Conservation (phyloP, 129 eudicot species). For the Solidago caesia region DNA sequence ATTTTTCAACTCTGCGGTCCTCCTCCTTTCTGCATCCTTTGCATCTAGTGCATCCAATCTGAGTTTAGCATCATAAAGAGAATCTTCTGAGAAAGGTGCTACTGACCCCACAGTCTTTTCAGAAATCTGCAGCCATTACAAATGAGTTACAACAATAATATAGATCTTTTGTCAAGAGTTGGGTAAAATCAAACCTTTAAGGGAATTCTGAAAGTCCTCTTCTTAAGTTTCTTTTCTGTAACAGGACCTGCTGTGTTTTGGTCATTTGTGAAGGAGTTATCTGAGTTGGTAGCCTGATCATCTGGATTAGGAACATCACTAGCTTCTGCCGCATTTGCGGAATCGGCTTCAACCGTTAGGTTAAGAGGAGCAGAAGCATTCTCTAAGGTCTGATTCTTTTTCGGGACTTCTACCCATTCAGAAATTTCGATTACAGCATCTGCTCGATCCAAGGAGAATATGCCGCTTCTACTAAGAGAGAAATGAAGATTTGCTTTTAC, state of each 20-base stretch:
- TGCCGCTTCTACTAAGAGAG: constrained; percentile 91
- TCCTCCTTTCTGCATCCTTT: constrained; percentile 91
- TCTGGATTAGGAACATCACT: constrained; percentile 41
- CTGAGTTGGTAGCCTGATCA: constrained; percentile 37
- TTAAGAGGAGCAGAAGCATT: constrained; percentile 70
- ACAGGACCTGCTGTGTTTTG: constrained; percentile 48
- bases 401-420: constrained; percentile 97
- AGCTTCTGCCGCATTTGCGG: constrained; percentile 47
- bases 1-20: constrained; percentile 94
- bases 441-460: constrained; percentile 80
- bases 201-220: constrained; percentile 83
- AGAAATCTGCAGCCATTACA: constrained; percentile 46
- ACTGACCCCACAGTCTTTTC: constrained; percentile 80
- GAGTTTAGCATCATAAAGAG: constrained; percentile 57
- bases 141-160: constrained; percentile 1
- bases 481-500: constrained; percentile 90
- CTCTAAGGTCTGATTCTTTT: constrained; percentile 74
- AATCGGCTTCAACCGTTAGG: constrained; percentile 48
- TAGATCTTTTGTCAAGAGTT: neutral
- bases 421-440: constrained; percentile 94
- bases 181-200: constrained; percentile 51
- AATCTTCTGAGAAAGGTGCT: constrained; percentile 60
- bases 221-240: constrained; percentile 92
- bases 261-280: constrained; percentile 44
- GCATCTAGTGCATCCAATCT: constrained; percentile 74